Base-by-base conservation (phyloP, 345 rosid genomes). In the Populus tremula region DNA sequence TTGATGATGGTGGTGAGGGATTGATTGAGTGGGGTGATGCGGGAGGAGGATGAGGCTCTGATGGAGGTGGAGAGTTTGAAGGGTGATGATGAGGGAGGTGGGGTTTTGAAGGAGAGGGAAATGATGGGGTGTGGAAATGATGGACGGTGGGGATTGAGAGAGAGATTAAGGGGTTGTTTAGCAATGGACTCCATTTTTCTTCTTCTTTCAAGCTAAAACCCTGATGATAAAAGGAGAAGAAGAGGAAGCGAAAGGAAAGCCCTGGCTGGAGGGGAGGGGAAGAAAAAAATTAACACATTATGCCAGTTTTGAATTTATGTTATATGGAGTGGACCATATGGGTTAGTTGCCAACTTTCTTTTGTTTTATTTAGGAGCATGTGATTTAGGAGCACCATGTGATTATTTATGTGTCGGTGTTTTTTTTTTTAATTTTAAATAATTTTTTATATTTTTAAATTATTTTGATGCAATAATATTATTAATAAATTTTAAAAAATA, bases 131-230 rank as follows among this genome's bases (percentile, higher is more conserved):
- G 84, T 13, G 87, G 72, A 72, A 81, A 73, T 0, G 87, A 83
- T 29, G 81, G 88, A 78, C 86, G 86, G 80, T 59, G 67, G 38
- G 84, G 86, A 82, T 76, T 77, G 81, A 88, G 67, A 1, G 91
- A 91, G 79, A 88, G 79, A 49, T 81, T 81, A 70, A 80, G 82
- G 8, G 94, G 90, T 23, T 41, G 33, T 73, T 72, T 83, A 41
- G 92, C 87, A 2, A 90, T 71, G 27, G 97, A 87, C 75, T 78
- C 97, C 98, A 94, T 92, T 27, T 8, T 11, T 12, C 5, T 47
- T 13, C 0, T 13, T 47, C 12, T 10, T 11, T 41, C 45, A 23
- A 36, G 64, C 84, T 83, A 74, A 83, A 87, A 83, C 89, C 89
- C 86, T 72, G 79, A 35, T 5, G 76, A 76, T 73, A 50, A 2